Base-by-base conservation (phyloP, 129 eudicot genomes). In the Kitagawia praeruptora region DNA sequence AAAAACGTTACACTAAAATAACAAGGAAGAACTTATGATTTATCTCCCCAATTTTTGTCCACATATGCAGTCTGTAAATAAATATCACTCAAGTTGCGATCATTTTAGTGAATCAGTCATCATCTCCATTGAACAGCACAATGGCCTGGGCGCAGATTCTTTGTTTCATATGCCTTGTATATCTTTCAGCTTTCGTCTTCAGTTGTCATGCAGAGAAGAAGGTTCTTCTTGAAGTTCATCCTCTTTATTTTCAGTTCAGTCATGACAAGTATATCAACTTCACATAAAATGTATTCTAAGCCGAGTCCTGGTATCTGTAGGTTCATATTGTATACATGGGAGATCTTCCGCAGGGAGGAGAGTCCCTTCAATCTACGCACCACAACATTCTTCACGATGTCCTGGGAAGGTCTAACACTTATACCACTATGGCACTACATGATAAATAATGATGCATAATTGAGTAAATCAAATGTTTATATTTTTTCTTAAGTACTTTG, bases 291-390 rank as follows among this genome's bases (percentile, higher is more conserved):
- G 46, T 25, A 13, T 74, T 47, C 77, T 46, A 21, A 74, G 40
- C 25, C 11, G 21, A 46, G 10, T n/a, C 16, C 16, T 74, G 15
- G 41, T 67, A 31, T 27, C 14, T 46, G 46, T 66, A 81, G 84
- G 77, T 75, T 75, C 74, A 81, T 48, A 16, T 81, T 10, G 80
- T 81, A 28, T 81, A 76, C 83, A 81, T 86, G 89, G 89, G 89
- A 77, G 85, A 69, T 38, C 13, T 41, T 73, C 84, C 83, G 4
- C 13, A 70, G 47, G 78, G 51, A 49, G 75, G 77, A 37, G 42
- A n/a, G 66, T 19, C 44, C 2, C 79, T 83, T 77, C 78, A 66
- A 16, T 27, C 82, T 5, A 81, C 81, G 85, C 73, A 83, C 53
- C 27, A 69, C 15, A 73, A 46, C 34, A 74, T 74, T 15, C 58